Evolutionary conservation across 192 early-diverging fungal genomes (phyloP), one percentile per base, ranked within the genome.

Genomic region (Linderina pennispora): DNA sequence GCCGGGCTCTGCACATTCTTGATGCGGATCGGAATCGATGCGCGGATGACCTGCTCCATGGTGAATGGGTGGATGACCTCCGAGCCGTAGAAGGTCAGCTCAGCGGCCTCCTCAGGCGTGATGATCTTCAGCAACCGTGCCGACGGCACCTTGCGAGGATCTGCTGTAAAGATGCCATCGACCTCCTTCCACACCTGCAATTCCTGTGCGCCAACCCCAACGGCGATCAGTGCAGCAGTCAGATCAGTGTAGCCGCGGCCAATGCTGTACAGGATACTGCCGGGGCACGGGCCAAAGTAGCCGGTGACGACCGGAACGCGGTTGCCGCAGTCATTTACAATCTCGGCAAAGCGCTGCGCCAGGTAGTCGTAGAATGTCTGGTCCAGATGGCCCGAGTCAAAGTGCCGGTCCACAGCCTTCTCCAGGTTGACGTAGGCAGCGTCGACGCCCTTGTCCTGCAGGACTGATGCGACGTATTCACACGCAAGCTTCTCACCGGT

Each of bases 151-250:
- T 99, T 99, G 46, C 96, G 89, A 9, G 96, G 96, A 55, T 99
- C 96, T 4, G 94, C 96, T 0, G 94, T 99, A 57, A 96, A 99
- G 50, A 99, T 99, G 37, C 96, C 96, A 48, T 99, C 96, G 7
- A 99, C 96, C 53, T 99, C 96, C 62, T 99, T 99, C 92, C 92
- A 99, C 10, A 99, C 88, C 62, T 99, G 96, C 49, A 99, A 79
- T 50, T 99, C 96, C 36, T 84, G 77, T 11, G 94, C 94, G 39
- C 76, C 60, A 4, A 94, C 52, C 8, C 83, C 96, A 8, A 97
- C 96, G 2, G 96, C 91, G 26, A 91, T 80, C 38, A 99, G 75
- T 1, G 96, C 96, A 15, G 96, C 94, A 15, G 92, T 94, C 47
- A 99, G 76, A 58, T 99, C 96, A 0, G 96, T 99, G 75, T 99